Evolutionary conservation across 73 alveolate species (phyloP).

Genomic region (Symbiodinium pilosum): DNA sequence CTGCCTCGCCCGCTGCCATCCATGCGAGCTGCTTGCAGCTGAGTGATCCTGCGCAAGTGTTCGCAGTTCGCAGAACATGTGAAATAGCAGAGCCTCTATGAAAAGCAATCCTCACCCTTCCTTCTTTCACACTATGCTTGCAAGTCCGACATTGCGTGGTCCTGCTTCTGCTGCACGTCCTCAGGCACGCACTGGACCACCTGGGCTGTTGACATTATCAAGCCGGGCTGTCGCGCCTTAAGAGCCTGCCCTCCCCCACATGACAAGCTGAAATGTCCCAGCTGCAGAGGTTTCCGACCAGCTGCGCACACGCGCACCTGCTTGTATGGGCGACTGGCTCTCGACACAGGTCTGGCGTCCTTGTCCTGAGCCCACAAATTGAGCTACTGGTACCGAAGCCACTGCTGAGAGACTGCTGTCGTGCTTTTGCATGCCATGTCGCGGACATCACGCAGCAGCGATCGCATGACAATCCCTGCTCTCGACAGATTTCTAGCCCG

Average conservation of each 20-base stretch:
- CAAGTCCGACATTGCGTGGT: neutral
- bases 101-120: too few species aligned
- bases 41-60: neutral
- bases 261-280: neutral
- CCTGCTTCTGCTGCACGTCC: neutral
- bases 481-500: neutral
- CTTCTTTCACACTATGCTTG: too few species aligned
- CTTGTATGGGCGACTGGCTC: neutral
- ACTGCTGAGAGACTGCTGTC: neutral
- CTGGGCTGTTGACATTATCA: neutral
- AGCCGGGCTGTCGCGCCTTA: neutral
- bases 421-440: neutral
- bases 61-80: too few species aligned
- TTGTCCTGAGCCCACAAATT: too few species aligned
- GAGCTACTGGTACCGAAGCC: neutral
- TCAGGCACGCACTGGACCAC: neutral
- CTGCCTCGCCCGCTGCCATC: neutral
- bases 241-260: too few species aligned
- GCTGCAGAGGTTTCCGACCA: neutral
- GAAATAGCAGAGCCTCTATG: too few species aligned
- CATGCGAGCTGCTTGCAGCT: neutral
- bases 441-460: neutral
- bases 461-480: conserved; percentile 14
- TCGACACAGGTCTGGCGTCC: neutral
- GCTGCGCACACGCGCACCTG: neutral